Percentiles rank a stretch among this genome's conserved stretches.
phyloP scores from a whole-genome alignment of 2,329 filamentous ascomycete genomes.

The Thelonectria discophora region DNA sequence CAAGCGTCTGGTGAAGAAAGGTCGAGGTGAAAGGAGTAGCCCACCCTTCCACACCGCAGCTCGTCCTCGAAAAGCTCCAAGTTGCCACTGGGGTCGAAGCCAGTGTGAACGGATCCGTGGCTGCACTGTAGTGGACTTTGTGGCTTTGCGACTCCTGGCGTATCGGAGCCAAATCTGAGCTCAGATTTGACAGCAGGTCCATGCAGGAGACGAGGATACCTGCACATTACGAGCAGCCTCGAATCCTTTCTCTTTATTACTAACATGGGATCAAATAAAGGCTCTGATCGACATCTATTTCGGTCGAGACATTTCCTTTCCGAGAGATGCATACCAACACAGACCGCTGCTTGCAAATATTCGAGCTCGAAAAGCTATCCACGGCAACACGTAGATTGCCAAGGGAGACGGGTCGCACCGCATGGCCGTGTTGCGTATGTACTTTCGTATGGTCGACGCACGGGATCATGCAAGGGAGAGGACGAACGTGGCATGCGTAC shows the following conservation, averaged over 20 bases:
- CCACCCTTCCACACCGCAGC: conserved; percentile 12
- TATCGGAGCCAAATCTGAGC: conserved; percentile 13
- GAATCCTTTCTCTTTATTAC: too few species aligned
- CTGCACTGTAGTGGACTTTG: conserved; percentile 22
- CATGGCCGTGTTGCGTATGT: conserved; percentile 1
- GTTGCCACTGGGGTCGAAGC: conserved; percentile 4
- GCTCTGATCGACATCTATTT: neutral
- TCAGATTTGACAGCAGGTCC: conserved; percentile 22
- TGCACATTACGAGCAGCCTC: neutral
- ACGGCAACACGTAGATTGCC: conserved; percentile 7
- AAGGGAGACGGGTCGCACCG: conserved; percentile 11
- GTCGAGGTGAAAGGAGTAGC: neutral
- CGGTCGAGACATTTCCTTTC: too few species aligned
- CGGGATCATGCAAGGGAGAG: neutral
- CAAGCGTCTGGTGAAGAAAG: too few species aligned
- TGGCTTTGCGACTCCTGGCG: conserved; percentile 1
- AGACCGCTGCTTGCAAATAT: too few species aligned
- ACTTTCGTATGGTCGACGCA: neutral
- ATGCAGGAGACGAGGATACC: neutral
- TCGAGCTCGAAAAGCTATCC: neutral
- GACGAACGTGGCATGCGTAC: neutral
- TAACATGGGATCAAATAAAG: too few species aligned
- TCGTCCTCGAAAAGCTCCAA: neutral
- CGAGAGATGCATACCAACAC: too few species aligned
- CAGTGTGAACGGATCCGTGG: conserved; percentile 8